phyloP scores from a whole-genome alignment of 495 filamentous ascomycete genomes.

The Neurospora intermedia region DNA sequence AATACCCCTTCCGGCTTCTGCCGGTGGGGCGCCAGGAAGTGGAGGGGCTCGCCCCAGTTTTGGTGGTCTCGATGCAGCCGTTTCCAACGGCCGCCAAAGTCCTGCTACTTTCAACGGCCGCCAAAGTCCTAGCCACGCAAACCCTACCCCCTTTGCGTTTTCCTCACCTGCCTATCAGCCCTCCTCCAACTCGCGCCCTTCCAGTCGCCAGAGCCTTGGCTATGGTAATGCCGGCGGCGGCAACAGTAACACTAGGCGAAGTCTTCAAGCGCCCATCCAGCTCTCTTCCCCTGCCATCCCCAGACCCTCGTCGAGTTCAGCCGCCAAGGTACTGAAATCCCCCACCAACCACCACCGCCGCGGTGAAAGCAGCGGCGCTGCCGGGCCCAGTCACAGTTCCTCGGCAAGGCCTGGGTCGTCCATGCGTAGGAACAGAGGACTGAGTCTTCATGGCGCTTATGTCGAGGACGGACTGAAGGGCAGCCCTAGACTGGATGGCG shows the following conservation, averaged over 20 bases:
- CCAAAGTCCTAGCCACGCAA: constrained; percentile 5
- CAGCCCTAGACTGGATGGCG: constrained; percentile 37
- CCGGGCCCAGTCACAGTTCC: constrained; percentile 10
- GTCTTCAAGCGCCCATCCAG: not conserved
- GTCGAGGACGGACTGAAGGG: constrained; percentile 19
- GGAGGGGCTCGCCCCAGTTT: not conserved
- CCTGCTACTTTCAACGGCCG: not conserved
- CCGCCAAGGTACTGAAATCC: constrained; percentile 1
- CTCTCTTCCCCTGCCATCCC: not conserved
- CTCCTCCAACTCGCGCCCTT: constrained; percentile 15
- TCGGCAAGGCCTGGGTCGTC: constrained; percentile 4
- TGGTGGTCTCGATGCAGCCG: not conserved
- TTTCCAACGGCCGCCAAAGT: not conserved
- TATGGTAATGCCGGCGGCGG: not conserved
- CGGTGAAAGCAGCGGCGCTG: constrained; percentile 24
- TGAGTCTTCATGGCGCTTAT: not conserved
- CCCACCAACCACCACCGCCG: constrained; percentile 25
- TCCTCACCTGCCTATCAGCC: constrained; percentile 11
- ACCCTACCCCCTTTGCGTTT: constrained; percentile 3
- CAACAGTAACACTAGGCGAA: not conserved
- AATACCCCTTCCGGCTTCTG: constrained; percentile 24
- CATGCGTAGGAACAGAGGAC: not conserved
- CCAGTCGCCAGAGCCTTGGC: constrained; percentile 17
- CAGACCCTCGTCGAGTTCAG: not conserved
- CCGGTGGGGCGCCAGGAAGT: not conserved